Conservation (phyloP, 495 filamentous ascomycete genomes). For the Penicillium paxilli region DNA sequence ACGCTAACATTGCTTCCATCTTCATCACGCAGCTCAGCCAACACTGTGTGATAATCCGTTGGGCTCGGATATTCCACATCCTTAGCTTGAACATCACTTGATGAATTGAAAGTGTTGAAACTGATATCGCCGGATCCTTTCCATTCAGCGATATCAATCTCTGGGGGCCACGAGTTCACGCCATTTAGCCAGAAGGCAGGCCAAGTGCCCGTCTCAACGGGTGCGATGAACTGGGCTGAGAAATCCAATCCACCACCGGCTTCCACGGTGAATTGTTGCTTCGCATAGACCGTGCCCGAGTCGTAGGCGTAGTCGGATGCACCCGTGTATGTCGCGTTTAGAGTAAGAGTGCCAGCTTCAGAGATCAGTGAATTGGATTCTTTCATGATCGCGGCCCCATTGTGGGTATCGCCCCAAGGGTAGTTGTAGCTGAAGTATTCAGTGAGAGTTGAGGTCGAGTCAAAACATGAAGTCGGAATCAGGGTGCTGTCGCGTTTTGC, state of each 20-base stretch:
- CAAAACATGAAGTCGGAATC: constrained; percentile 55
- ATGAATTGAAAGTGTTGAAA: constrained; percentile 63
- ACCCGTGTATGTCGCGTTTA: constrained; percentile 37
- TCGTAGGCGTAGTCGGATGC: constrained; percentile 50
- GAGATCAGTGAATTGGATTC: constrained; percentile 56
- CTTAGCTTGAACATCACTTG: constrained; percentile 42
- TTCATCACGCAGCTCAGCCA: constrained; percentile 50
- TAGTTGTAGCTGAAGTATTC: constrained; percentile 55
- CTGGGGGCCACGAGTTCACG: constrained; percentile 57
- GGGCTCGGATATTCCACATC: constrained; percentile 51
- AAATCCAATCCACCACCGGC: constrained; percentile 23
- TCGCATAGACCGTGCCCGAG: constrained; percentile 30
- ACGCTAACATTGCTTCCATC: constrained; percentile 54
- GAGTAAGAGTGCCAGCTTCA: constrained; percentile 29
- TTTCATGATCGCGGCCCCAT: constrained; percentile 59
- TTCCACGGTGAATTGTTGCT: constrained; percentile 23
- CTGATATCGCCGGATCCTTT: constrained; percentile 60
- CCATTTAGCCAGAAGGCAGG: constrained; percentile 62
- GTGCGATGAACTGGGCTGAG: constrained; percentile 47
- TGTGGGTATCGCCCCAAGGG: constrained; percentile 49
- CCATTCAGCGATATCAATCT: constrained; percentile 64
- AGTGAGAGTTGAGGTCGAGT: constrained; percentile 50
- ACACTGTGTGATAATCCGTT: constrained; percentile 49
- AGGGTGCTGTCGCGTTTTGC: constrained; percentile 31
- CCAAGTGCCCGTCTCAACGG: constrained; percentile 55